Evolutionary conservation across 306 rosid genomes (phyloP).

Genomic region (Erythrophleum fordii): DNA sequence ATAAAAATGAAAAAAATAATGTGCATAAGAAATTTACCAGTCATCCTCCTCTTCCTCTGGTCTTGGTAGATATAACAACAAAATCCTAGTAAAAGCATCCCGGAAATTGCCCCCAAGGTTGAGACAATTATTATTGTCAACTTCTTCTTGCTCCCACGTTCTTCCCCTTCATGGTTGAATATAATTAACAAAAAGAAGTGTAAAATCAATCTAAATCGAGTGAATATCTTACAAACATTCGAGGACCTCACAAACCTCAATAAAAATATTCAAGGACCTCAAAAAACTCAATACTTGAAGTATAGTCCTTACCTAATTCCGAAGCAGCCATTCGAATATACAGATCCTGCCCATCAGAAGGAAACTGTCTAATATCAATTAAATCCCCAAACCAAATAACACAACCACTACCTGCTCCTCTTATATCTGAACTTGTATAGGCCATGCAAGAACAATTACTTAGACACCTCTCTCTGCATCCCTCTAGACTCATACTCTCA

Average conservation of each 20-base stretch:
- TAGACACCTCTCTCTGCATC: constrained; percentile 36
- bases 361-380: constrained; percentile 31
- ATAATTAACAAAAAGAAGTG: not conserved
- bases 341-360: constrained; percentile 13
- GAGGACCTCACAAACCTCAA: not conserved
- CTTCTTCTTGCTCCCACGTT: not conserved
- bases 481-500: not conserved
- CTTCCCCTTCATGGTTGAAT: not conserved
- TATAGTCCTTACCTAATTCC: constrained; percentile 18
- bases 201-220: not conserved
- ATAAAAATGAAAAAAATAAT: not conserved
- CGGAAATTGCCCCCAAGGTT: not conserved
- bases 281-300: not conserved
- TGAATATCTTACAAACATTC: not conserved
- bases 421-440: constrained; percentile 33
- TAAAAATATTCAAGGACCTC: not conserved
- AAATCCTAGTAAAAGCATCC: not conserved
- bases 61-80: not conserved
- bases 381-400: constrained; percentile 41
- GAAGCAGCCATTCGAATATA: constrained; percentile 35
- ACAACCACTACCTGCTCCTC: constrained; percentile 31
- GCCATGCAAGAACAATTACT: constrained; percentile 44
- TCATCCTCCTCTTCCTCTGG: not conserved
- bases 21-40: not conserved
- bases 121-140: not conserved